A percentile compares a stretch with the other conserved stretches of the same genome.
phyloP scores from a whole-genome alignment of 1,284 basidiomycete genomes.

The Apiotrichum siamense region DNA sequence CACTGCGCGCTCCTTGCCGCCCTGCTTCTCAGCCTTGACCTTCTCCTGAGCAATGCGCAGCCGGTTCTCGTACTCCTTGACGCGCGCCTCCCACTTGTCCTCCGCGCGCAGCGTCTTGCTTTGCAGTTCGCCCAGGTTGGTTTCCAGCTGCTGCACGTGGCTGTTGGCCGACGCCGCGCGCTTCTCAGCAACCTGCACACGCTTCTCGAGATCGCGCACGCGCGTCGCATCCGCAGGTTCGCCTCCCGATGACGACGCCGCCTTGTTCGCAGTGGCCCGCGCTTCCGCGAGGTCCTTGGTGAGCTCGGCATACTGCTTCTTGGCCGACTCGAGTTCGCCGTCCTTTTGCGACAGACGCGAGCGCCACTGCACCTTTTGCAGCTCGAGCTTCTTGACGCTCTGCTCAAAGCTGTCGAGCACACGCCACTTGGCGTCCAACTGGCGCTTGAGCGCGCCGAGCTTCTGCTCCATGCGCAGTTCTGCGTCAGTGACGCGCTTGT shows the following conservation, averaged over 20 bases:
- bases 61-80: slow-evolving; percentile 81
- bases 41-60: slow-evolving; percentile 83
- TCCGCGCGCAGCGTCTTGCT: slow-evolving; percentile 65
- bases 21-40: slow-evolving; percentile 90
- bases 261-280: slow-evolving; percentile 53
- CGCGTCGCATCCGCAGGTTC: neutral
- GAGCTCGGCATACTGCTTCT: slow-evolving; percentile 72
- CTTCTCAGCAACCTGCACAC: slow-evolving; percentile 74
- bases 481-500: slow-evolving; percentile 73
- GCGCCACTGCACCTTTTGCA: slow-evolving; percentile 80
- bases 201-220: slow-evolving; percentile 61
- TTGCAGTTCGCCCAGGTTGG: slow-evolving; percentile 67
- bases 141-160: slow-evolving; percentile 73
- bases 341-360: slow-evolving; percentile 75
- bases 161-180: slow-evolving; percentile 72
- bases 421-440: slow-evolving; percentile 81
- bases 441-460: slow-evolving; percentile 65
- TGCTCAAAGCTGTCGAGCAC: slow-evolving; percentile 91
- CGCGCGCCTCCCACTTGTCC: slow-evolving; percentile 83
- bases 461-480: slow-evolving; percentile 53
- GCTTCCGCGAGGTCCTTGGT: slow-evolving; percentile 34
- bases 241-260: no score
- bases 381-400: slow-evolving; percentile 74
- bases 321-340: slow-evolving; percentile 77
- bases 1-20: slow-evolving; percentile 70